These are phyloP conservation scores for Chaetomium olivaceum DNA, from an alignment of 2,329 filamentous ascomycete species.

Conservation along the genomic window DNA sequence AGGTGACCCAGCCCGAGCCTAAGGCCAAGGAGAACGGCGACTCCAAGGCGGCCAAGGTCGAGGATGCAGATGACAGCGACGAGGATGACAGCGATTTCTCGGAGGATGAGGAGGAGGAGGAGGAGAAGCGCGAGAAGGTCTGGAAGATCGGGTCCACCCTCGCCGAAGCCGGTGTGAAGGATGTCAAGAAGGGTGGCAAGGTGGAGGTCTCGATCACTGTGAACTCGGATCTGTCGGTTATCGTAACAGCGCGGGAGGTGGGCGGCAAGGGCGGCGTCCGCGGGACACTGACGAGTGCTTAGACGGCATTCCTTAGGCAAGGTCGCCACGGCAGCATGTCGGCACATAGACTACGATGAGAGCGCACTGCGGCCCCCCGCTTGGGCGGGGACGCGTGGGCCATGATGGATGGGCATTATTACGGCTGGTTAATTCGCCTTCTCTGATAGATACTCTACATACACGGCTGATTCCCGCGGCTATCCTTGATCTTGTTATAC, in stretches of 20 bases:
- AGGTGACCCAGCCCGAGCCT: slow-evolving; percentile 83
- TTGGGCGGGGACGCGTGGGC: slow-evolving; percentile 7
- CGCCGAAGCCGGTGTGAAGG: slow-evolving; percentile 82
- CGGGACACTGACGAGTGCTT: slow-evolving; percentile 51
- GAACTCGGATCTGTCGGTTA: slow-evolving; percentile 73
- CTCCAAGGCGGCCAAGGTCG: slow-evolving; percentile 56
- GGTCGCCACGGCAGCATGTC: neutral
- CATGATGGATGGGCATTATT: slow-evolving; percentile 5
- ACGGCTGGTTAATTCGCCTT: slow-evolving; percentile 7
- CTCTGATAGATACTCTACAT: slow-evolving; percentile 18
- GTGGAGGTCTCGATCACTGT: slow-evolving; percentile 94
- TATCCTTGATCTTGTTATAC: neutral
- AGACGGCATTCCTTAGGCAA: slow-evolving; percentile 11
- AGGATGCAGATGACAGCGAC: slow-evolving; percentile 67
- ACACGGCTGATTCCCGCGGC: slow-evolving; percentile 7
- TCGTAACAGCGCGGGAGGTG: slow-evolving; percentile 79
- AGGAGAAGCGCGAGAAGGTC: slow-evolving; percentile 85
- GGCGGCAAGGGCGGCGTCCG: slow-evolving; percentile 83
- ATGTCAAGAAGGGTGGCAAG: slow-evolving; percentile 83
- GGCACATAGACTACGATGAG: slow-evolving; percentile 11
- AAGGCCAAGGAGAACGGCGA: slow-evolving; percentile 67
- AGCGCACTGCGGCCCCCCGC: neutral
- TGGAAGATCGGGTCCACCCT: slow-evolving; percentile 85
- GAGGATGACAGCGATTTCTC: slow-evolving; percentile 59
- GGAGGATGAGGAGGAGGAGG: slow-evolving; percentile 70